These are phyloP conservation scores for Diplogelasinospora grovesii DNA, from an alignment of 495 filamentous ascomycete species.

Conservation along the genomic window DNA sequence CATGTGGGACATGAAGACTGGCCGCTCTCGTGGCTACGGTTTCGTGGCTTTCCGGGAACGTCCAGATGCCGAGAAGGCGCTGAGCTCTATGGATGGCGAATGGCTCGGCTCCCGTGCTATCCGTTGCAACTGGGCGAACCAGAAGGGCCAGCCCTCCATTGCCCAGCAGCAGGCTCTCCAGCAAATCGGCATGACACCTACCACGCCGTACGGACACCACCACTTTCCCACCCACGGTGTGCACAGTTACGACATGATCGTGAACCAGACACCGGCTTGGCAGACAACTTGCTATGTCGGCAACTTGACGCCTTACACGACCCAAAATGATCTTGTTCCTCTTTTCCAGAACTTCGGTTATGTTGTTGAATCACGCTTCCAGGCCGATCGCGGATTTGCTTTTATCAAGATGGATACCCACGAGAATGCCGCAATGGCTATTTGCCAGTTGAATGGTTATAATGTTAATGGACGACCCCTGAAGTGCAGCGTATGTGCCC, in stretches of 20 bases:
- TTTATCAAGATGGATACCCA: conserved; percentile 99
- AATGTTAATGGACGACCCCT: conserved; percentile 95
- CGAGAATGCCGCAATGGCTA: conserved; percentile 96
- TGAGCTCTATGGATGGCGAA: conserved; percentile 98
- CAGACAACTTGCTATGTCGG: conserved; percentile 99
- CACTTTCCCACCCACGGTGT: conserved; percentile 96
- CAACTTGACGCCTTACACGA: conserved; percentile 96
- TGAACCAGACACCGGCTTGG: conserved; percentile 94
- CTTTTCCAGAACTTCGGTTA: conserved; percentile 98
- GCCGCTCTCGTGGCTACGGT: conserved; percentile 92
- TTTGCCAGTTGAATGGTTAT: conserved; percentile 94
- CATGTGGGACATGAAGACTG: conserved; percentile 99
- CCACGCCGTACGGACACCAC: conserved; percentile 92
- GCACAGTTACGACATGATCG: conserved; percentile 97
- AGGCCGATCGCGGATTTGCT: conserved; percentile 95
- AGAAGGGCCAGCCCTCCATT: conserved; percentile 98
- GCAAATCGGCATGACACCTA: conserved; percentile 97
- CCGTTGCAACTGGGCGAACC: conserved; percentile 99
- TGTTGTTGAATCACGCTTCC: conserved; percentile 94
- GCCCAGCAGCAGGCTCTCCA: conserved; percentile 96
- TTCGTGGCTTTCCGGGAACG: conserved; percentile 98
- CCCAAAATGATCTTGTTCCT: conserved; percentile 89
- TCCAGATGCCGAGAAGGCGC: conserved; percentile 86
- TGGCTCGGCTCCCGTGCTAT: conserved; percentile 98
- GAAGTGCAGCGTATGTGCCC: conserved; percentile 80